A percentile compares a stretch with the other conserved stretches of the same genome.
phyloP scores from a whole-genome alignment of 805 yeast species.

The Naumovozyma dairenensis region DNA sequence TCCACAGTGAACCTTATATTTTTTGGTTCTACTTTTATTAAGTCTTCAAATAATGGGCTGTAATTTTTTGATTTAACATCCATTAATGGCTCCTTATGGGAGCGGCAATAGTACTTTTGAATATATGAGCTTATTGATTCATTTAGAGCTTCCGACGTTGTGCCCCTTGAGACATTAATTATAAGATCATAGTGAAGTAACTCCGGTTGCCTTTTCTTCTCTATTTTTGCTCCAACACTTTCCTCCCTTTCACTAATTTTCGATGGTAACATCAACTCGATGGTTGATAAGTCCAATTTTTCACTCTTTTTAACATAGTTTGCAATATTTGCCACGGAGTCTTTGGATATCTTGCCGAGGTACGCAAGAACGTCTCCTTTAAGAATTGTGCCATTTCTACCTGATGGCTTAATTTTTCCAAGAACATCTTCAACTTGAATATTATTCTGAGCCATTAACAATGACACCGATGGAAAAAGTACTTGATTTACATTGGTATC shows the following conservation, averaged over 20 bases:
- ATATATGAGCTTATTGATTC: conserved; percentile 41
- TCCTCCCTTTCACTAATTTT: conserved; percentile 10
- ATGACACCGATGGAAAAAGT: conserved; percentile 69
- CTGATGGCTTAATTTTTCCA: conserved; percentile 66
- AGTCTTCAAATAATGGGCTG: conserved; percentile 52
- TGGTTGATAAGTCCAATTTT: conserved; percentile 64
- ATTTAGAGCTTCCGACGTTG: conserved; percentile 30
- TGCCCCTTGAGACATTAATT: conserved; percentile 23
- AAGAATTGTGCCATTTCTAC: conserved; percentile 78
- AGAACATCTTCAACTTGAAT: conserved; percentile 66
- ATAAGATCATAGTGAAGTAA: conserved; percentile 22
- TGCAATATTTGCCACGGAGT: conserved; percentile 44
- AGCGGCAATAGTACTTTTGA: conserved; percentile 32
- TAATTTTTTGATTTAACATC: conserved; percentile 36
- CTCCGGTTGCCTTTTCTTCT: conserved; percentile 2
- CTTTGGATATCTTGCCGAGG: conserved; percentile 59
- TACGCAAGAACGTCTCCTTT: conserved; percentile 88
- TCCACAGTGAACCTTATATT: conserved; percentile 21
- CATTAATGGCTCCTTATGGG: conserved; percentile 17
- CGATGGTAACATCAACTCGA: conserved; percentile 33
- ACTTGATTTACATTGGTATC: conserved; percentile 53
- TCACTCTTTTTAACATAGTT: conserved; percentile 45
- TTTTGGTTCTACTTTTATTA: conserved; percentile 36
- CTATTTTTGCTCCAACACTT: conserved; percentile 9
- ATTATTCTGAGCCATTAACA: conserved; percentile 49